These are phyloP conservation scores for Pisolithus sp. DNA, from an alignment of 768 basidiomycete species.

Conservation along the genomic window DNA sequence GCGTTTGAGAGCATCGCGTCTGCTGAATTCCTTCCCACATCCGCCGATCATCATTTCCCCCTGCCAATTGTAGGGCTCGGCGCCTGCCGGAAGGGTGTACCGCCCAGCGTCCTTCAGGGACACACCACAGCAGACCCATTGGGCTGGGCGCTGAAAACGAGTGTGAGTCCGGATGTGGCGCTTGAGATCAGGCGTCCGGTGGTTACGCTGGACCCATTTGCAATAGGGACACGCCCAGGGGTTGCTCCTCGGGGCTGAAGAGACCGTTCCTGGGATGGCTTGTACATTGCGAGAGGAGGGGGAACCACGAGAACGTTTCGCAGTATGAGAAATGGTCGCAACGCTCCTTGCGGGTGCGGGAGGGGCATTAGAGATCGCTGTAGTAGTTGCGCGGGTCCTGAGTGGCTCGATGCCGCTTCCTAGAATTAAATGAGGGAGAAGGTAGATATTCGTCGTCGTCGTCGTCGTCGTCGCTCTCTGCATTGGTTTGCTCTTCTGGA, in stretches of 20 bases:
- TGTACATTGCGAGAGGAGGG: constrained; percentile 44
- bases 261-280: constrained; percentile 19
- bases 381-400: not conserved
- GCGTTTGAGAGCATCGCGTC: constrained; percentile 36
- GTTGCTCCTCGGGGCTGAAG: constrained; percentile 22
- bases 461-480: constrained; percentile 34
- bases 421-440: constrained; percentile 26
- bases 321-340: not conserved
- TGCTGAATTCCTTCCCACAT: constrained; percentile 33
- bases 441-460: constrained; percentile 43
- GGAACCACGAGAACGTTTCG: constrained; percentile 26
- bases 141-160: constrained; percentile 28
- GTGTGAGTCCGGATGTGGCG: constrained; percentile 53
- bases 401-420: constrained; percentile 27
- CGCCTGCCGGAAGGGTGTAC: constrained; percentile 16
- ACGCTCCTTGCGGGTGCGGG: constrained; percentile 5
- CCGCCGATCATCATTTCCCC: constrained; percentile 31
- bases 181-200: constrained; percentile 51
- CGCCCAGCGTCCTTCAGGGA: constrained; percentile 19
- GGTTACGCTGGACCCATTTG: constrained; percentile 41
- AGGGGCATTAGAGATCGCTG: not conserved
- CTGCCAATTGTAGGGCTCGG: constrained; percentile 21
- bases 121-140: constrained; percentile 35
- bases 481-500: constrained; percentile 26
- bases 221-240: constrained; percentile 43